Conservation (phyloP, 1,139 yeast species). For the Nematodospora anomalae region DNA sequence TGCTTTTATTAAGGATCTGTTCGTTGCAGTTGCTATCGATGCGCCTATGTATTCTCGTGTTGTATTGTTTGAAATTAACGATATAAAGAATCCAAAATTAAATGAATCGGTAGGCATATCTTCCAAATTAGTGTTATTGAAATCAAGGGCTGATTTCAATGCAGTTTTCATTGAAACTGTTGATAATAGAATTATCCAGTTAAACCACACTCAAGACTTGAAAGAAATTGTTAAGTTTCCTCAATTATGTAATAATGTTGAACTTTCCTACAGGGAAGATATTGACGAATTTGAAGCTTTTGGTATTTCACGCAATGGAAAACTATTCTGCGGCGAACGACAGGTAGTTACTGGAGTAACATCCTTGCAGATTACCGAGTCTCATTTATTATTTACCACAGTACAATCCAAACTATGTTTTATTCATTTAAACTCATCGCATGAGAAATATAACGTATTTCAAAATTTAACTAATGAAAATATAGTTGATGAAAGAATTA, state of each 20-base stretch:
- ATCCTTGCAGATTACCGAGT: conserved; percentile 71
- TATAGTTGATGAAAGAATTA: conserved; percentile 71
- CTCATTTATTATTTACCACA: conserved; percentile 79
- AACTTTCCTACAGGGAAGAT: conserved; percentile 37
- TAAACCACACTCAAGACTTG: conserved; percentile 29
- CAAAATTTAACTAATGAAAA: conserved; percentile 21
- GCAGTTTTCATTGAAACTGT: conserved; percentile 59
- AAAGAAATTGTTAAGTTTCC: conserved; percentile 55
- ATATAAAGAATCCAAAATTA: conserved; percentile 39
- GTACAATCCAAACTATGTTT: conserved; percentile 85
- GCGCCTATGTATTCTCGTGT: conserved; percentile 47
- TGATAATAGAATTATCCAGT: conserved; percentile 57
- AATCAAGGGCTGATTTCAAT: conserved; percentile 55
- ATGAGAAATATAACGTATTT: conserved; percentile 27
- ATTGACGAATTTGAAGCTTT: conserved; percentile 46
- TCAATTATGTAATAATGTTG: conserved; percentile 65
- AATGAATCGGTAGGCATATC: conserved; percentile 43
- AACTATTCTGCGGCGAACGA: conserved; percentile 61
- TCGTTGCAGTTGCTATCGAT: conserved; percentile 61
- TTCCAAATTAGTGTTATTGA: conserved; percentile 55
- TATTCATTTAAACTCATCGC: conserved; percentile 59
- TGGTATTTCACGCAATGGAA: conserved; percentile 75
- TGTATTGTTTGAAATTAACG: conserved; percentile 48
- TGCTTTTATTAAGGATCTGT: conserved; percentile 52
- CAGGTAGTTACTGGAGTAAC: conserved; percentile 80